Percentiles rank a stretch among this genome's conserved stretches.
These are phyloP conservation scores for Amphirosellinia nigrospora DNA, from an alignment of 495 filamentous ascomycete species.

Conservation along the genomic window DNA sequence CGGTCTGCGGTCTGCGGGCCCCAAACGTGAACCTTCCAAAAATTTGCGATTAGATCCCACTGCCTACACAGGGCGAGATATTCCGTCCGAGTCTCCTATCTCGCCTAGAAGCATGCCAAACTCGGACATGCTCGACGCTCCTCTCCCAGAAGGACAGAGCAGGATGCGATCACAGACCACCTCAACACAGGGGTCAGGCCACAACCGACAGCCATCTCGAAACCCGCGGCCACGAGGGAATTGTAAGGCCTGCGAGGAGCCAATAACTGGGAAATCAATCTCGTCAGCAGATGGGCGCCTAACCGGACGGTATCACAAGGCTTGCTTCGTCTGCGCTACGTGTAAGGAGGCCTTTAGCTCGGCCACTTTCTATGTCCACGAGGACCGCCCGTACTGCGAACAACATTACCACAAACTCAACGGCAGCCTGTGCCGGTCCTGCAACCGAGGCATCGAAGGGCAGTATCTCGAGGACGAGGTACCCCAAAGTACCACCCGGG, in stretches of 20 bases:
- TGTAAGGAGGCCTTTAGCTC: conserved; percentile 84
- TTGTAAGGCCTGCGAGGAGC: conserved; percentile 80
- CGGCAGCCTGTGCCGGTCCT: conserved; percentile 78
- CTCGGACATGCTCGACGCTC: conserved; percentile 30
- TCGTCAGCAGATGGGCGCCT: conserved; percentile 92
- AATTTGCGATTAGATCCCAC: conserved; percentile 45
- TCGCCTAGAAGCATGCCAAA: conserved; percentile 18
- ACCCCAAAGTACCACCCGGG: conserved; percentile 81
- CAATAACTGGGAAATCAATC: conserved; percentile 88
- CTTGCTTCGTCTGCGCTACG: conserved; percentile 89
- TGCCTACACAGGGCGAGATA: conserved; percentile 22
- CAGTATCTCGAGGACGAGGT: conserved; percentile 89
- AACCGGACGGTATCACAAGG: conserved; percentile 91
- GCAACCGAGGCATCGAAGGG: conserved; percentile 87
- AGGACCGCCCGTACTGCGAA: conserved; percentile 87
- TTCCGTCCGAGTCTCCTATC: conserved; percentile 24
- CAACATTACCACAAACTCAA: conserved; percentile 94
- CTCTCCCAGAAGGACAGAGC: conserved; percentile 32
- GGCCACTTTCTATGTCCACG: conserved; percentile 88
- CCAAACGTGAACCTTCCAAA: conserved; percentile 39
- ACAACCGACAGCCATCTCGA: conserved; percentile 33
- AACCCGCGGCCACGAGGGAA: conserved; percentile 62
- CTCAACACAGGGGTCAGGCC: conserved; percentile 30
- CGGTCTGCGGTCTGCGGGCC: conserved; percentile 10
- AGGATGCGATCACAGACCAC: conserved; percentile 25